These are phyloP conservation scores for Nakazawaea anatomiae DNA, from an alignment of 805 yeast genomes.

Conservation along the genomic window DNA sequence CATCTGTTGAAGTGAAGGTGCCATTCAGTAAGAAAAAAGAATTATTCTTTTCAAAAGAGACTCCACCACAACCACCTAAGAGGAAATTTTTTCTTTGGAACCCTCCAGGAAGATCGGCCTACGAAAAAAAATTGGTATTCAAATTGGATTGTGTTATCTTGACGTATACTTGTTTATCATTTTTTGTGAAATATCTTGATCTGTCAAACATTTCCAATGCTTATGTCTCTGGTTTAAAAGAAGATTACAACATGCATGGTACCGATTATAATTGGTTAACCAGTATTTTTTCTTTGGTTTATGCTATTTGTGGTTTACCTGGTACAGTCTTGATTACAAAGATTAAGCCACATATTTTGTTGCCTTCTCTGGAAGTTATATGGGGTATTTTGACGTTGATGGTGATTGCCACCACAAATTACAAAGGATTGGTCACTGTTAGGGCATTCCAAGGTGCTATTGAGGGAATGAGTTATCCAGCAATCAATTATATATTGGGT, in stretches of 20 bases:
- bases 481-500: constrained; percentile 31
- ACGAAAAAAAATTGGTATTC: constrained; percentile 25
- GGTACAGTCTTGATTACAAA: constrained; percentile 39
- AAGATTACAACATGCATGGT: constrained; percentile 29
- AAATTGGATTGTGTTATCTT: constrained; percentile 54
- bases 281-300: constrained; percentile 17
- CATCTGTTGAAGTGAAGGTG: not conserved
- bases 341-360: constrained; percentile 34
- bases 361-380: constrained; percentile 10
- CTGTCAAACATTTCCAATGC: constrained; percentile 38
- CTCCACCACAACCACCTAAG: not conserved
- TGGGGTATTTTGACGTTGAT: constrained; percentile 10
- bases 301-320: constrained; percentile 26
- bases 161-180: constrained; percentile 42
- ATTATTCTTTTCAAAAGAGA: not conserved
- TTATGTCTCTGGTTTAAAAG: constrained; percentile 30
- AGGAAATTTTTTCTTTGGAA: constrained; percentile 5
- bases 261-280: constrained; percentile 24
- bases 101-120: constrained; percentile 5
- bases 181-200: constrained; percentile 50
- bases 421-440: constrained; percentile 30
- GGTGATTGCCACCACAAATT: constrained; percentile 10
- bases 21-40: not conserved
- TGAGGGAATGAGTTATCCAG: constrained; percentile 37
- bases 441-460: constrained; percentile 38